A percentile compares a stretch with the other conserved stretches of the same genome.
These are phyloP conservation scores for Balamuthia mandrillaris DNA, from an alignment of 208 protist species.

Conservation along the genomic window DNA sequence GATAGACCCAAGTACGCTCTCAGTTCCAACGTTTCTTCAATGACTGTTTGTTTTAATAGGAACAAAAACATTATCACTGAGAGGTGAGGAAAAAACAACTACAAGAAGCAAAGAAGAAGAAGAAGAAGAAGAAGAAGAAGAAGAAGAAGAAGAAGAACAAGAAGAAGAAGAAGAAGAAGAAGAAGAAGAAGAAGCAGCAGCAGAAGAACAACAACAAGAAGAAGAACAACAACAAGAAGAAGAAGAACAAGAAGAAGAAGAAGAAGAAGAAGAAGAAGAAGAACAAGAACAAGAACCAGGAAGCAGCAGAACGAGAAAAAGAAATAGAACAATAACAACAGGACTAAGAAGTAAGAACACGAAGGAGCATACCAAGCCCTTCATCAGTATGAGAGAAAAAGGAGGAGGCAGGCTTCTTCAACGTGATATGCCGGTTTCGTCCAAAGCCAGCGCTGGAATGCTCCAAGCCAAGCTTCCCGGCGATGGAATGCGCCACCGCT, in stretches of 20 bases:
- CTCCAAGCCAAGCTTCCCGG: background rate
- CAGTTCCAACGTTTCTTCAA: too few species aligned
- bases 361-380: too few species aligned
- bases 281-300: background rate
- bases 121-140: background rate
- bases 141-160: background rate
- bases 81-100: too few species aligned
- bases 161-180: background rate
- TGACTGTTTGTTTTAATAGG: too few species aligned
- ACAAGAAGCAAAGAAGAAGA: background rate
- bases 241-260: background rate
- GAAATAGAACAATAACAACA: background rate
- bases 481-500: background rate
- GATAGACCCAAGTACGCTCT: too few species aligned
- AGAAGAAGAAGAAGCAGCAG: background rate
- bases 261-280: background rate
- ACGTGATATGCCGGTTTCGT: background rate
- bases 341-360: background rate
- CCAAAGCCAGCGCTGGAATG: slow-evolving; percentile 8
- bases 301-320: background rate
- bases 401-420: too few species aligned
- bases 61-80: too few species aligned
- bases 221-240: background rate
- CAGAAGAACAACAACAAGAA: background rate
- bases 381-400: too few species aligned